A percentile compares a stretch with the other conserved stretches of the same genome.
These are phyloP conservation scores for Suillus ampliporus DNA, from an alignment of 768 basidiomycete species.

Conservation along the genomic window DNA sequence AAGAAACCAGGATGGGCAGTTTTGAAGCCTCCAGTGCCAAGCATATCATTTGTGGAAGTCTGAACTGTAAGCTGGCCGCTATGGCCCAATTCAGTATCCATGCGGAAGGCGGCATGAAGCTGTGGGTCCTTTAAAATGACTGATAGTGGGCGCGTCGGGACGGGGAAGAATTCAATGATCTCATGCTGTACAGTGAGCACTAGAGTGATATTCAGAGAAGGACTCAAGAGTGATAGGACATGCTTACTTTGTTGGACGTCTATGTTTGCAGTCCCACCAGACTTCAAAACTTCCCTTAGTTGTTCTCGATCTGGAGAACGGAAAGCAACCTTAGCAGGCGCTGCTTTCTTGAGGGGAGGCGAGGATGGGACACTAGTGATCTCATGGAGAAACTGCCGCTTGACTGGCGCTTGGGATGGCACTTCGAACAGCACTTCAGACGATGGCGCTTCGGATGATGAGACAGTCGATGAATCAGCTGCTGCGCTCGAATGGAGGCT, in stretches of 20 bases:
- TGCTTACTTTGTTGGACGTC: neutral
- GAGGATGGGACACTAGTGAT: neutral
- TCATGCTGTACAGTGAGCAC: no score
- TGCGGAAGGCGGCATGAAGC: neutral
- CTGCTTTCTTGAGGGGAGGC: neutral
- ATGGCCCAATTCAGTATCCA: neutral
- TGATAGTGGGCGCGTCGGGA: neutral
- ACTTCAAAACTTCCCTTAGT: neutral
- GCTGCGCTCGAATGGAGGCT: neutral
- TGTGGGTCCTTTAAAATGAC: neutral
- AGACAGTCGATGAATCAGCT: neutral
- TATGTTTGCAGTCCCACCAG: neutral
- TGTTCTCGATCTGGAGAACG: neutral
- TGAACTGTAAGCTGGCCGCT: neutral
- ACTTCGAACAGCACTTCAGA: neutral
- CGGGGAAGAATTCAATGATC: no score
- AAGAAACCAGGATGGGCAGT: no score
- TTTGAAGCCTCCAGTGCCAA: neutral
- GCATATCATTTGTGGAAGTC: neutral
- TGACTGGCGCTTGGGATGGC: neutral
- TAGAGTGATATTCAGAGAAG: no score
- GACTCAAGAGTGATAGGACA: no score
- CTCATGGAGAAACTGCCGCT: neutral
- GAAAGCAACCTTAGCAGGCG: neutral
- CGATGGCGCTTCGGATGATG: neutral